Percentiles rank a stretch among this genome's conserved stretches.
Evolutionary conservation across 2,329 filamentous ascomycete species (phyloP).

Genomic region (Sporothrix pallida): DNA sequence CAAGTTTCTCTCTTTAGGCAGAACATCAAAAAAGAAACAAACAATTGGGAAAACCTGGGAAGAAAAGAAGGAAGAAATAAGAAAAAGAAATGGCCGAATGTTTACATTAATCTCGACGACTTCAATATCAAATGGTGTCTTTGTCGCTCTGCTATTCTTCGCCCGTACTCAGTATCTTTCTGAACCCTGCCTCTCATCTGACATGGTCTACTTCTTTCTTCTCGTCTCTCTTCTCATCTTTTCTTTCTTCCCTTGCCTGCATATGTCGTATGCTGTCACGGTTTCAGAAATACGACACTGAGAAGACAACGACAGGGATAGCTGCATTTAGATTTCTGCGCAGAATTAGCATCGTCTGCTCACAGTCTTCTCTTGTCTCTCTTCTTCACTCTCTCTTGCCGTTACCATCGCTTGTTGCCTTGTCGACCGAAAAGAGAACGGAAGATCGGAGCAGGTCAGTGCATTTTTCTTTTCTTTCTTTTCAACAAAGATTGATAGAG

Average conservation of each 20-base stretch:
- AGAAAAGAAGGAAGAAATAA: neutral
- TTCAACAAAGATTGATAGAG: neutral
- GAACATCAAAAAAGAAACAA: constrained; percentile 13
- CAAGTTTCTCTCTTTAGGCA: constrained; percentile 3
- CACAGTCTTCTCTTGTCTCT: neutral
- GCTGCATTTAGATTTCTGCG: neutral
- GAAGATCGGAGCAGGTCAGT: constrained; percentile 20
- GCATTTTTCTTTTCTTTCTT: too few relatives aligned
- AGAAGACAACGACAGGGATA: neutral
- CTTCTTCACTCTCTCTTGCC: neutral
- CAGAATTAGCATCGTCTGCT: neutral
- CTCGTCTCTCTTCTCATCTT: neutral
- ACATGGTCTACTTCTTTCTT: too few relatives aligned
- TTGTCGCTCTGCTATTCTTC: too few relatives aligned
- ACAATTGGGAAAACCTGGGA: constrained; percentile 10
- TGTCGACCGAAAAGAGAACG: neutral
- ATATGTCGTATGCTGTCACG: constrained; percentile 2
- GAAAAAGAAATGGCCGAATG: too few relatives aligned
- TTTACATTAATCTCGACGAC: neutral
- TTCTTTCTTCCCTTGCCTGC: neutral
- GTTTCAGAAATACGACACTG: constrained; percentile 7
- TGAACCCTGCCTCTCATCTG: neutral
- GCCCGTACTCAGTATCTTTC: neutral
- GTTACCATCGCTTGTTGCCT: neutral
- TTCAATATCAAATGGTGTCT: neutral